Conservation (phyloP, 495 filamentous ascomycete genomes). For the Aspergillus homomorphus region DNA sequence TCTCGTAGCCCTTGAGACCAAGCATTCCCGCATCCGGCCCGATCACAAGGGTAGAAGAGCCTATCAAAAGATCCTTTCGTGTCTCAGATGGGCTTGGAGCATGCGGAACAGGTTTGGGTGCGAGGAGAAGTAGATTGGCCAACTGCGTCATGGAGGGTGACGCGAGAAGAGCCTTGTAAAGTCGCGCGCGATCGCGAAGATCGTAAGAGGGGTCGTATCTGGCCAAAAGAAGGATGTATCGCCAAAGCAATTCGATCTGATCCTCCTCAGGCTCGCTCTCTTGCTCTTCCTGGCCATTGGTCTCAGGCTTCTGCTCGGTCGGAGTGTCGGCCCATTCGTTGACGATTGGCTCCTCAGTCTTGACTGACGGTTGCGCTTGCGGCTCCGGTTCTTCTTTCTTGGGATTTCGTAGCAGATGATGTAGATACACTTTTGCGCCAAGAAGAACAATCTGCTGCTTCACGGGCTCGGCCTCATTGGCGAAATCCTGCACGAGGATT, state of each 20-base stretch:
- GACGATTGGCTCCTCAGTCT: slow-evolving; percentile 20
- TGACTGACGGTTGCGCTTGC: slow-evolving; percentile 19
- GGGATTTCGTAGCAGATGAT: slow-evolving; percentile 66
- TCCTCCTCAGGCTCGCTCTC: slow-evolving; percentile 38
- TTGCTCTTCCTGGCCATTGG: slow-evolving; percentile 26
- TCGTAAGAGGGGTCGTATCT: slow-evolving; percentile 95
- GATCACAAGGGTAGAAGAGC: slow-evolving; percentile 79
- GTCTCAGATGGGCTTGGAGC: slow-evolving; percentile 79
- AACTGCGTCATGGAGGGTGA: slow-evolving; percentile 74
- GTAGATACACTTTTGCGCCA: slow-evolving; percentile 91
- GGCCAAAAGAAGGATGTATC: slow-evolving; percentile 77
- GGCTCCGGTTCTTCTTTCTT: slow-evolving; percentile 24
- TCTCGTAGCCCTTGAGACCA: slow-evolving; percentile 70
- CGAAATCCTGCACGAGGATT: slow-evolving; percentile 81
- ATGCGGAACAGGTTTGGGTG: slow-evolving; percentile 90
- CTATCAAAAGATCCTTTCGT: slow-evolving; percentile 70
- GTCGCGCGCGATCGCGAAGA: slow-evolving; percentile 80
- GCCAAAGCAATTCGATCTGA: slow-evolving; percentile 73
- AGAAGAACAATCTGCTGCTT: slow-evolving; percentile 90
- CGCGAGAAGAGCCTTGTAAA: slow-evolving; percentile 80
- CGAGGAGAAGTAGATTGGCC: slow-evolving; percentile 83
- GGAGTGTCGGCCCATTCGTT: slow-evolving; percentile 44
- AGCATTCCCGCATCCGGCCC: slow-evolving; percentile 69
- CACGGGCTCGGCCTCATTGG: slow-evolving; percentile 75
- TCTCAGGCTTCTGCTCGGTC: slow-evolving; percentile 33